A percentile compares a stretch with the other conserved stretches of the same genome.
These are phyloP conservation scores for Hysterangium stoloniferum DNA, from an alignment of 768 basidiomycete species.

Conservation along the genomic window DNA sequence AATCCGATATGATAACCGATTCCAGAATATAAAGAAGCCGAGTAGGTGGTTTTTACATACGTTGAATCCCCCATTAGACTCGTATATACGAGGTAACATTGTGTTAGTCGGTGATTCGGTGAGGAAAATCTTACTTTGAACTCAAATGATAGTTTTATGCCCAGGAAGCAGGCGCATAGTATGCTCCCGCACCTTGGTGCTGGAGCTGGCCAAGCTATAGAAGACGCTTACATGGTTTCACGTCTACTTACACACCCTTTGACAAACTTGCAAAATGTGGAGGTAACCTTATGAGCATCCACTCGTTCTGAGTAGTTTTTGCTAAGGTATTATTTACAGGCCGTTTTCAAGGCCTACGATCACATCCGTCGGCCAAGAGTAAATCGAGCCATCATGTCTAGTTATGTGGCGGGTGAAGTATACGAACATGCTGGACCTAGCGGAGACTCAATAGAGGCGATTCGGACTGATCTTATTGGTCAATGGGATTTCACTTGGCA, in stretches of 20 bases:
- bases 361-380: conserved; percentile 38
- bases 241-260: conserved; percentile 37
- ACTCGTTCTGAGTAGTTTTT: conserved; percentile 1
- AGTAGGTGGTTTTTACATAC: conserved; percentile 49
- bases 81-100: conserved; percentile 35
- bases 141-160: too few species aligned
- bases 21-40: conserved; percentile 25
- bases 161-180: conserved; percentile 47
- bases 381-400: conserved; percentile 39
- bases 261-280: conserved; percentile 32
- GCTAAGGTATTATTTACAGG: conserved; percentile 24
- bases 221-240: conserved; percentile 43
- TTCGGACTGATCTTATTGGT: conserved; percentile 28
- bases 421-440: conserved; percentile 35
- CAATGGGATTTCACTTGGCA: conserved; percentile 45
- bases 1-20: too few species aligned
- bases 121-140: background rate
- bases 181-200: conserved; percentile 55
- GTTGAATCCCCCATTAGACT: conserved; percentile 36
- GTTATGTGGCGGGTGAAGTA: conserved; percentile 33
- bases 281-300: too few species aligned
- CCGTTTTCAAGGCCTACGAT: conserved; percentile 40
- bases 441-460: conserved; percentile 22
- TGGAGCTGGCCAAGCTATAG: conserved; percentile 53
- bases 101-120: conserved; percentile 47